These are phyloP conservation scores for Brettanomyces naardenensis DNA, from an alignment of 805 yeast genomes.

Conservation along the genomic window DNA sequence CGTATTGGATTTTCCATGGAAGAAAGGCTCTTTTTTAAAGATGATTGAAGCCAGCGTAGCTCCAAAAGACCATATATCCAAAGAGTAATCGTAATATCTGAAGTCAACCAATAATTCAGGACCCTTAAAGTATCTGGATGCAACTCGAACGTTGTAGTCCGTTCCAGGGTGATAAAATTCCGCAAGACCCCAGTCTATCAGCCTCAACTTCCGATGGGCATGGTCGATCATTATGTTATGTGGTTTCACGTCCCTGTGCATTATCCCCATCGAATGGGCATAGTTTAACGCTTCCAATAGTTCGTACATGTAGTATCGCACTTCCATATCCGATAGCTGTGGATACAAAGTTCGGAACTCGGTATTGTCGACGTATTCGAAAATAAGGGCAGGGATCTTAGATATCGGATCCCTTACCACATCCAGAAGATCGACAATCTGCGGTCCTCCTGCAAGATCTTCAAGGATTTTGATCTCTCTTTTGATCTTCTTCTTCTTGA, in stretches of 20 bases:
- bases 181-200: constrained; percentile 95
- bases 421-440: constrained; percentile 69
- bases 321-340: constrained; percentile 63
- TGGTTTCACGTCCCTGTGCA: constrained; percentile 94
- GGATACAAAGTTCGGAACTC: constrained; percentile 81
- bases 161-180: constrained; percentile 87
- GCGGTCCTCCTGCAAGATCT: constrained; percentile 79
- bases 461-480: constrained; percentile 84
- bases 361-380: constrained; percentile 75
- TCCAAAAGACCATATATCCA: constrained; percentile 92
- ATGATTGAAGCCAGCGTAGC: constrained; percentile 88
- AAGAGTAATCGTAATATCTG: constrained; percentile 82
- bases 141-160: constrained; percentile 89
- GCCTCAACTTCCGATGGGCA: constrained; percentile 53
- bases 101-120: constrained; percentile 85
- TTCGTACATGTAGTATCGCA: constrained; percentile 77
- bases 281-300: constrained; percentile 78
- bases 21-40: constrained; percentile 86
- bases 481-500: constrained; percentile 83
- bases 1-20: constrained; percentile 83
- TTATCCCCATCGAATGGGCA: constrained; percentile 90
- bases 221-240: constrained; percentile 96
- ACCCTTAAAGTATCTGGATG: constrained; percentile 88
- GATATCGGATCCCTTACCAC: constrained; percentile 74
- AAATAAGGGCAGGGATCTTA: constrained; percentile 80